Evolutionary conservation across 2,329 filamentous ascomycete species (phyloP), one percentile per base, ranked within the genome.

Genomic region (Talaromyces sp.): DNA sequence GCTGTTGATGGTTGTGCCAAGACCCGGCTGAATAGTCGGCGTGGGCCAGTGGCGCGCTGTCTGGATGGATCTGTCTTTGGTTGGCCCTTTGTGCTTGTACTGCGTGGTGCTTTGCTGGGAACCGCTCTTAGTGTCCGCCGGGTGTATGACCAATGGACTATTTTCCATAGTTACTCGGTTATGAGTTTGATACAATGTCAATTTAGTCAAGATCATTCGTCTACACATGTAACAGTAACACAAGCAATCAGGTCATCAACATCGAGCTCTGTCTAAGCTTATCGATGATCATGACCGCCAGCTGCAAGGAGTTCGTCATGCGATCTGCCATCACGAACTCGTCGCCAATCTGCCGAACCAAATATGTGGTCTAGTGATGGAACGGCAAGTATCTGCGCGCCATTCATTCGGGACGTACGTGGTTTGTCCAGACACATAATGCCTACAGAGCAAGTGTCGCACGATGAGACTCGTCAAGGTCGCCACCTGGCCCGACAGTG

Each of bases 41-140:
- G 4, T 21, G 28, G 50, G 16, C n/a, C 50, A 14, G 50, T 52
- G 48, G 48, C 25, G 28, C 12, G 40, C 37, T 39, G 6, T 16
- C 39, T 18, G 39, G 21, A 42, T 42, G 16, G 6, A 6, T 42
- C 12, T 18, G 48, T 18, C n/a, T 7, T 8, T 56, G 11, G 16
- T 55, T 55, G 31, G 52, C 8, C 5, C 2, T n/a, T 8, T 8
- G 14, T 16, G 28, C n/a, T 21, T 37, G 7, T 55, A n/a, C n/a
- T n/a, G n/a, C n/a, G n/a, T n/a, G n/a, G n/a, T n/a, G 16, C 31
- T 35, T 56, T 39, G 23, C 52, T 37, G 33, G 33, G 54, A 56
- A 39, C 54, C 54, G 54, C 54, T 57, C 9, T 57, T 57, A 57
- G 54, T 57, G 21, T 31, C 35, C 54, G 54, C 23, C 33, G 14